Percentiles rank a stretch among this genome's conserved stretches.
Conservation (phyloP, 495 filamentous ascomycete species). For the Cenococcum geophilum region DNA sequence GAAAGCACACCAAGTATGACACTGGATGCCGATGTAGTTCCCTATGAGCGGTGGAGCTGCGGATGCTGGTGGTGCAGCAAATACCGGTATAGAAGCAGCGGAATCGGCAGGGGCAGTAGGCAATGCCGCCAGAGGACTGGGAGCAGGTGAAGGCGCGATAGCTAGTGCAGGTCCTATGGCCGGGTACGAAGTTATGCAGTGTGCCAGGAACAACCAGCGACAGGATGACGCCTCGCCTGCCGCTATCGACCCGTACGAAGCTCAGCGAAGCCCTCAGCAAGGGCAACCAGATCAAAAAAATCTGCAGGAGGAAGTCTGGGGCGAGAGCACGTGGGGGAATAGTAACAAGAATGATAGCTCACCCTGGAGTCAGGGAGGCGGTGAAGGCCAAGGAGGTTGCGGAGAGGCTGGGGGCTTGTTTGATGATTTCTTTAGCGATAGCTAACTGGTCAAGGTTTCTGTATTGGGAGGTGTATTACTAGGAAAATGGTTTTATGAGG, state of each 20-base stretch:
- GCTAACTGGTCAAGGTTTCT: neutral
- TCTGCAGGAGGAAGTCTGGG: constrained; percentile 27
- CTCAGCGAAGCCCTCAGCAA: constrained; percentile 1
- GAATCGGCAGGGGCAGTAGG: constrained; percentile 42
- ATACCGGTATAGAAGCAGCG: constrained; percentile 39
- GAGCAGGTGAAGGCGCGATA: constrained; percentile 37
- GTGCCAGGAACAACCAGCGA: constrained; percentile 33
- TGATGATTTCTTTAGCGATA: constrained; percentile 30
- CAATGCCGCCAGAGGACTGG: constrained; percentile 42
- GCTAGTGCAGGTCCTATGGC: constrained; percentile 55
- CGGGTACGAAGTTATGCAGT: constrained; percentile 60
- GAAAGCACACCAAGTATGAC: constrained; percentile 49
- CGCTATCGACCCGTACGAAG: constrained; percentile 5
- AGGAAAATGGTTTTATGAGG: too few species aligned
- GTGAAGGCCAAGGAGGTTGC: constrained; percentile 41
- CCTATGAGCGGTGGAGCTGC: constrained; percentile 48
- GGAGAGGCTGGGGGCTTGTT: constrained; percentile 32
- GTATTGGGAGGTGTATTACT: too few species aligned
- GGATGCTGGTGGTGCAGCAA: constrained; percentile 36
- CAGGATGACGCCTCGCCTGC: constrained; percentile 5
- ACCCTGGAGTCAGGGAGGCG: constrained; percentile 13
- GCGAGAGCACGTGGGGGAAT: constrained; percentile 10
- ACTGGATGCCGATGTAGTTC: constrained; percentile 58
- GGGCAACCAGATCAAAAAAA: constrained; percentile 30
- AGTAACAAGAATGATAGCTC: constrained; percentile 32